Conservation (phyloP, 2,329 filamentous ascomycete genomes). For the Pseudogymnoascus sp. region DNA sequence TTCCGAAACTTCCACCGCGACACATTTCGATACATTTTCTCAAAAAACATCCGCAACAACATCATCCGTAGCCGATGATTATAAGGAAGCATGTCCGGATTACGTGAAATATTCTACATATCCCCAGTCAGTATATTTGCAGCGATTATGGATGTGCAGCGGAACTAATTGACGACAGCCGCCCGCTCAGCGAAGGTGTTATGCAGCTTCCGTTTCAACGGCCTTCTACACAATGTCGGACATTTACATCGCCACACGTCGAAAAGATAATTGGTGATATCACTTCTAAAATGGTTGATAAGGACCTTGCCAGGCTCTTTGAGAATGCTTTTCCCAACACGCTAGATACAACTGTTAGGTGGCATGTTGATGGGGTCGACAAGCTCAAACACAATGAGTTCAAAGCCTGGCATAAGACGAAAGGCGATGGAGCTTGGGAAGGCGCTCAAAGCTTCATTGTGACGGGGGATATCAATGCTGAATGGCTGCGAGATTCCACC, state of each 20-base stretch:
- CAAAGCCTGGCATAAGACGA: conserved; percentile 32
- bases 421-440: conserved; percentile 63
- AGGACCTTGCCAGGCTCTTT: conserved; percentile 85
- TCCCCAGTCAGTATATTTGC: conserved; percentile 12
- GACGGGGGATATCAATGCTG: conserved; percentile 86
- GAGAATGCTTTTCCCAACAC: conserved; percentile 90
- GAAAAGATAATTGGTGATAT: conserved; percentile 83
- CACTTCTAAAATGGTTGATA: conserved; percentile 71
- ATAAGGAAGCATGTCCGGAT: conserved; percentile 29
- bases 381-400: conserved; percentile 34
- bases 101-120: conserved; percentile 30
- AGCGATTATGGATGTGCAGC: conserved; percentile 23
- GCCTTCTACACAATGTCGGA: conserved; percentile 74
- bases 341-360: conserved; percentile 64
- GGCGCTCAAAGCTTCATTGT: conserved; percentile 90
- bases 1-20: not conserved
- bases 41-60: not conserved
- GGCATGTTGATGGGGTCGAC: conserved; percentile 54
- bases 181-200: conserved; percentile 72
- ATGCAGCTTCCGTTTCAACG: conserved; percentile 80
- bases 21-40: not conserved
- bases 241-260: conserved; percentile 79
- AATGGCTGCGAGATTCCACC: conserved; percentile 87
- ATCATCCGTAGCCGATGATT: not conserved
- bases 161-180: conserved; percentile 42